These are phyloP conservation scores for Boletus vinaceobasis DNA, from an alignment of 768 basidiomycete species.

Conservation along the genomic window DNA sequence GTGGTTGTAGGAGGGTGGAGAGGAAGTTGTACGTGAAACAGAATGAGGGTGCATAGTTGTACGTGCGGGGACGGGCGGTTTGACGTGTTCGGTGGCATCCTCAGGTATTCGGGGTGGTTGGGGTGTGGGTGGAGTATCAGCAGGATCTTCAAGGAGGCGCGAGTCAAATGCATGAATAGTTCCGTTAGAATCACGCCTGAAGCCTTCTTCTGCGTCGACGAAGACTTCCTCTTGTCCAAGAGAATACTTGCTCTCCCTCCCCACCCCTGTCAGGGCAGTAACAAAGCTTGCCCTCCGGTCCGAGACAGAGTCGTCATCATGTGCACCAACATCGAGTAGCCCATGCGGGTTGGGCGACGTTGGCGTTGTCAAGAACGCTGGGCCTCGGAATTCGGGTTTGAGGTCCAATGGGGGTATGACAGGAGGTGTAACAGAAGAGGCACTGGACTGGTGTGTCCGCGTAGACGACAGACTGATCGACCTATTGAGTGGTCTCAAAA, in stretches of 20 bases:
- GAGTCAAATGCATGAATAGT: constrained; percentile 21
- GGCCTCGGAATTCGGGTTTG: constrained; percentile 48
- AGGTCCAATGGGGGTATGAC: constrained; percentile 59
- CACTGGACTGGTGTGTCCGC: constrained; percentile 49
- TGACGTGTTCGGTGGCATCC: constrained; percentile 2
- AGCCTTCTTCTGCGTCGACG: constrained; percentile 29
- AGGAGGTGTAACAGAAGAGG: constrained; percentile 40
- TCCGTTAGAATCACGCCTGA: constrained; percentile 20
- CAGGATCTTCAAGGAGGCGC: constrained; percentile 12
- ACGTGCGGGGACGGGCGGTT: constrained; percentile 23
- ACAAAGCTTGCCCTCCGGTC: constrained; percentile 57
- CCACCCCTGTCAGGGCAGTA: constrained; percentile 38
- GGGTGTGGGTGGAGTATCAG: constrained; percentile 3
- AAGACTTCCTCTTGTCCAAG: constrained; percentile 26
- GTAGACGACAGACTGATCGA: constrained; percentile 64
- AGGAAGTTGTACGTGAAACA: constrained; percentile 15
- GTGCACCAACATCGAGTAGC: constrained; percentile 23
- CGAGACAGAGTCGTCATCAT: constrained; percentile 42
- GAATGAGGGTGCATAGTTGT: constrained; percentile 13
- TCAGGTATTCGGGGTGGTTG: constrained; percentile 1
- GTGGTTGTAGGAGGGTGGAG: constrained; percentile 25
- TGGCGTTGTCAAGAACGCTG: constrained; percentile 27
- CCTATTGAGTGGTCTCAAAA: constrained; percentile 62
- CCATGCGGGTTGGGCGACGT: constrained; percentile 24
- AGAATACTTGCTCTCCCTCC: constrained; percentile 31